Percentiles rank a stretch among this genome's conserved stretches.
Evolutionary conservation across 495 filamentous ascomycete genomes (phyloP).

Genomic region (Parmelia sp.): DNA sequence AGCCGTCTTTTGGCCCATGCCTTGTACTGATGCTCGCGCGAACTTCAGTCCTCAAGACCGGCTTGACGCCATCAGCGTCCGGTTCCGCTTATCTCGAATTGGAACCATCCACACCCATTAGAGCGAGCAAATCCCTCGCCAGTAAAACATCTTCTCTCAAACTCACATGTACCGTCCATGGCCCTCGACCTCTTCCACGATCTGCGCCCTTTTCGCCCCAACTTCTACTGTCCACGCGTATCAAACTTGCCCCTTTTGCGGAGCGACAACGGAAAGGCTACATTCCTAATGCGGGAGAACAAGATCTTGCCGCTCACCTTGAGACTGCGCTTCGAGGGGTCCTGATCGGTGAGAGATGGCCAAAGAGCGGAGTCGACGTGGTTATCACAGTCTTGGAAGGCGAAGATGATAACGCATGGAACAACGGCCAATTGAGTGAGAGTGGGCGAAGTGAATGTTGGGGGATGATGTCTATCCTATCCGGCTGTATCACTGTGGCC

Average conservation of each 20-base stretch:
- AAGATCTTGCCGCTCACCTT: conserved; percentile 84
- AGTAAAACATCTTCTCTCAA: conserved; percentile 64
- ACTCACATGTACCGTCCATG: conserved; percentile 85
- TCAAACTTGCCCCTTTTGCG: conserved; percentile 96
- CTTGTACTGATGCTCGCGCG: background rate
- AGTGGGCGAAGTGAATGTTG: conserved; percentile 39
- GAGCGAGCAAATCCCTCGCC: conserved; percentile 42
- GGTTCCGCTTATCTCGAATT: conserved; percentile 94
- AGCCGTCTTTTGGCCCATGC: background rate
- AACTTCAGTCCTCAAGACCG: conserved; percentile 74
- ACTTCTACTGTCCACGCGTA: conserved; percentile 79
- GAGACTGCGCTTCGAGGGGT: conserved; percentile 84
- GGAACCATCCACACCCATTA: conserved; percentile 47
- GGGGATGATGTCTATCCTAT: conserved; percentile 83
- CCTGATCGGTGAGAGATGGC: conserved; percentile 89
- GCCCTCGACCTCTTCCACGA: conserved; percentile 81
- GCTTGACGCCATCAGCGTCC: conserved; percentile 84
- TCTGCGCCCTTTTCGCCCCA: conserved; percentile 85
- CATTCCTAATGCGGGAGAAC: conserved; percentile 75
- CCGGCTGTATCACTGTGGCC: conserved; percentile 88
- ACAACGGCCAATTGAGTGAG: conserved; percentile 26
- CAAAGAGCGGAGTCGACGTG: conserved; percentile 90
- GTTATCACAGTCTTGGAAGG: conserved; percentile 89
- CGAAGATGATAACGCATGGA: conserved; percentile 66
- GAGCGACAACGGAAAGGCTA: conserved; percentile 75